Percentiles rank a stretch among this genome's conserved stretches.
These are phyloP conservation scores for Colletotrichum paranaense DNA, from an alignment of 2,329 filamentous ascomycete species.

Conservation along the genomic window DNA sequence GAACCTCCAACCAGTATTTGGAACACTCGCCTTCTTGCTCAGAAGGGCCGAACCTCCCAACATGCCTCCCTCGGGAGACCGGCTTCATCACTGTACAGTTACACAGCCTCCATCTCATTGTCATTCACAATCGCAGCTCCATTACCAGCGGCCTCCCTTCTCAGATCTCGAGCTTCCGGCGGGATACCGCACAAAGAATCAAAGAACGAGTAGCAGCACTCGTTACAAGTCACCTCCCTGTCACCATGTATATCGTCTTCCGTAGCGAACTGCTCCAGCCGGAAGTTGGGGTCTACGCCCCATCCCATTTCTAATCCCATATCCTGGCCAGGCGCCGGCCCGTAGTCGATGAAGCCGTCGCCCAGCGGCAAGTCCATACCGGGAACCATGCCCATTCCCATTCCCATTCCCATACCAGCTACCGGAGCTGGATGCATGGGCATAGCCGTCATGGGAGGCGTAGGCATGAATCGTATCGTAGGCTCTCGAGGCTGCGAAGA, in stretches of 20 bases:
- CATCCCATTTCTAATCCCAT: slow-evolving; percentile 21
- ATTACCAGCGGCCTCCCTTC: neutral
- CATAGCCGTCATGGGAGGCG: slow-evolving; percentile 21
- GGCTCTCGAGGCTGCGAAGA: neutral
- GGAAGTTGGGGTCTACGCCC: slow-evolving; percentile 6
- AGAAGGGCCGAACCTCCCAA: neutral
- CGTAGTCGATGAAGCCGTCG: slow-evolving; percentile 31
- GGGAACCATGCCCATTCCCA: neutral
- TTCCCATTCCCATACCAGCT: slow-evolving; percentile 6
- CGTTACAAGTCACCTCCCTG: slow-evolving; percentile 6
- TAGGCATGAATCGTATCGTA: slow-evolving; percentile 11
- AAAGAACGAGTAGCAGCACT: slow-evolving; percentile 17
- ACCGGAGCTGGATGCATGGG: slow-evolving; percentile 12
- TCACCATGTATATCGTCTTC: neutral
- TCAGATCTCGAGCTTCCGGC: neutral
- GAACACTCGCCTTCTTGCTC: too few species aligned
- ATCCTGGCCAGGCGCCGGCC: slow-evolving; percentile 21
- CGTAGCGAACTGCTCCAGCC: slow-evolving; percentile 1
- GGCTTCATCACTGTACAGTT: neutral
- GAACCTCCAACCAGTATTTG: neutral
- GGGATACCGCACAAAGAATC: slow-evolving; percentile 20
- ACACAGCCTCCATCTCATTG: slow-evolving; percentile 25
- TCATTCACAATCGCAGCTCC: neutral
- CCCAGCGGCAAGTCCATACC: neutral
- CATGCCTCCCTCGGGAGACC: neutral